Evolutionary conservation across 2,329 filamentous ascomycete species (phyloP).

Genomic region (Fusarium dlaminii): DNA sequence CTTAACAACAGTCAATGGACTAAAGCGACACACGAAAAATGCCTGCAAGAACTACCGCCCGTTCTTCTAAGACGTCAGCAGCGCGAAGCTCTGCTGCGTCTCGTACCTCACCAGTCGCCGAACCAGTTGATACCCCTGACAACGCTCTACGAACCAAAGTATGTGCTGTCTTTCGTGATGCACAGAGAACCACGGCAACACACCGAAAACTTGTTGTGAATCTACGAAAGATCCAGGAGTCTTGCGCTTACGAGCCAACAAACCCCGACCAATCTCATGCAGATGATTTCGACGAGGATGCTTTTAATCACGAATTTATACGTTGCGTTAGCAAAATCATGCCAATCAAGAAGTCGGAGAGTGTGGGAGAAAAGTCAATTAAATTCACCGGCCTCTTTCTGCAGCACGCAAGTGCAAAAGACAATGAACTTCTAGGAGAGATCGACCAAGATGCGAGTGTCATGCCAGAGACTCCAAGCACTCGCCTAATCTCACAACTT

Average conservation of each 20-base stretch:
- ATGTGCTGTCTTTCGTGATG: slow-evolving; percentile 78
- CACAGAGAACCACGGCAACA: slow-evolving; percentile 87
- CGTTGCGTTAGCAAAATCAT: slow-evolving; percentile 85
- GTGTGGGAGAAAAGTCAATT: slow-evolving; percentile 84
- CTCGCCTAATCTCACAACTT: slow-evolving; percentile 78
- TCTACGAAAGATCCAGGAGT: slow-evolving; percentile 89
- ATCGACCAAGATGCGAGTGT: slow-evolving; percentile 74
- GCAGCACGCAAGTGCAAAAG: slow-evolving; percentile 74
- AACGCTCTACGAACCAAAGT: slow-evolving; percentile 79
- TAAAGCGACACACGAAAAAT: slow-evolving; percentile 47
- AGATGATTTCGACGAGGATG: slow-evolving; percentile 80
- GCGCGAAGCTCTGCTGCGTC: slow-evolving; percentile 58
- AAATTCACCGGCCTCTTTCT: slow-evolving; percentile 90
- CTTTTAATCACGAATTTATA: slow-evolving; percentile 88
- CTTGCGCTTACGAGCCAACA: slow-evolving; percentile 74
- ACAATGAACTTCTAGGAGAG: slow-evolving; percentile 73
- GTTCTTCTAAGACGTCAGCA: slow-evolving; percentile 58
- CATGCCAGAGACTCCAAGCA: slow-evolving; percentile 84
- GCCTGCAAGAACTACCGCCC: slow-evolving; percentile 60
- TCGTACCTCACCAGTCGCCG: slow-evolving; percentile 65
- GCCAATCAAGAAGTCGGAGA: slow-evolving; percentile 90
- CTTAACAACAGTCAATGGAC: slow-evolving; percentile 5
- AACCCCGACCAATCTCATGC: slow-evolving; percentile 61
- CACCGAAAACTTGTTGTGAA: slow-evolving; percentile 91
- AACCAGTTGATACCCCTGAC: slow-evolving; percentile 78